Conservation (phyloP, 108 stramenopile genomes). For the Thalassiosira profunda region DNA sequence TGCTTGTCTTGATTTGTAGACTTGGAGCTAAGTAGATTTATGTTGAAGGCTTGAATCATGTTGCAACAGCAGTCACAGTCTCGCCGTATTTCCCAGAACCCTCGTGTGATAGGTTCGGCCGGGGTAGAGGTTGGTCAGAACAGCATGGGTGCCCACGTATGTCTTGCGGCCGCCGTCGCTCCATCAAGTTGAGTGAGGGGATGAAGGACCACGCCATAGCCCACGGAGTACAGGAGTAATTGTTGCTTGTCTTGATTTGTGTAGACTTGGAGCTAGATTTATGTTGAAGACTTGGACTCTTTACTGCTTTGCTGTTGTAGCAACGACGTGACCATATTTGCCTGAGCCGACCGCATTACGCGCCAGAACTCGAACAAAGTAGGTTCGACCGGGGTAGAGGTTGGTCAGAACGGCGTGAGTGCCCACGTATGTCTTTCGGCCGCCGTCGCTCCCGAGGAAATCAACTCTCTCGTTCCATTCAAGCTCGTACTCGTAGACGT, state of each 20-base stretch:
- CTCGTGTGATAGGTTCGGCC: conserved; percentile 61
- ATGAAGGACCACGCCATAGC: too few species aligned
- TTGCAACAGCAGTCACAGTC: too few species aligned
- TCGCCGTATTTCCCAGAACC: too few species aligned
- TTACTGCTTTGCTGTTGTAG: neutral
- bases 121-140: conserved; percentile 42
- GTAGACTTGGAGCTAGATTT: too few species aligned
- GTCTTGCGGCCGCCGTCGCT: conserved; percentile 31
- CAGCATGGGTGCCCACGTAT: conserved; percentile 11
- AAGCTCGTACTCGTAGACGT: conserved; percentile 74
- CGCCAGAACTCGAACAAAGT: conserved; percentile 71
- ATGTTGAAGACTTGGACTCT: too few species aligned
- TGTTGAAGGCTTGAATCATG: too few species aligned
- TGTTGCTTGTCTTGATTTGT: too few species aligned
- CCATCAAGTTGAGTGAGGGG: too few species aligned
- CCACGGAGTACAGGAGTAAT: too few species aligned
- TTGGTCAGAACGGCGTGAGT: conserved; percentile 33
- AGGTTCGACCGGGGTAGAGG: conserved; percentile 40
- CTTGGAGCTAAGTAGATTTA: too few species aligned
- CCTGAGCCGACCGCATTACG: conserved; percentile 63
- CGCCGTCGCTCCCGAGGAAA: conserved; percentile 54
- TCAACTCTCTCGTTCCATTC: conserved; percentile 61
- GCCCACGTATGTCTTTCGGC: conserved; percentile 15
- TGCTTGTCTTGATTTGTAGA: too few species aligned
- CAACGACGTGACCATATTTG: conserved; percentile 23